Percentiles rank a stretch among this genome's conserved stretches.
Conservation (phyloP, 2,329 filamentous ascomycete species). For the Akanthomyces dipterigenus region DNA sequence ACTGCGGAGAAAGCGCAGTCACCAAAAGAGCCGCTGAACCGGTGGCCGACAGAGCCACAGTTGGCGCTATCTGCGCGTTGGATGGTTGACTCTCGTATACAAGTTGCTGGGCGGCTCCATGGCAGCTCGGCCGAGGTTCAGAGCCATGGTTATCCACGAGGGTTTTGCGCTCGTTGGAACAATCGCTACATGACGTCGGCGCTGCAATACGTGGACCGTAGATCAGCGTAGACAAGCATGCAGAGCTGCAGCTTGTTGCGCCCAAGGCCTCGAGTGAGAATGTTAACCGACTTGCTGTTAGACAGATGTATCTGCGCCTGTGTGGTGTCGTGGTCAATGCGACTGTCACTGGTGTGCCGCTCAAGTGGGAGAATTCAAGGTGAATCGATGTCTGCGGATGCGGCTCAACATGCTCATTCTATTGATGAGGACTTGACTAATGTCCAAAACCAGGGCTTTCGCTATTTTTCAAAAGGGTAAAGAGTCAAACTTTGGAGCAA, state of each 20-base stretch:
- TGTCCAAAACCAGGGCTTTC: conserved; percentile 1
- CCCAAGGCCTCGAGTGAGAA: neutral
- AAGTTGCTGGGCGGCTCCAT: neutral
- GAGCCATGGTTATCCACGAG: neutral
- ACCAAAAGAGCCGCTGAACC: neutral
- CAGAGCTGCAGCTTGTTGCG: conserved; percentile 6
- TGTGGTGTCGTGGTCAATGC: neutral
- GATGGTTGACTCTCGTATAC: neutral
- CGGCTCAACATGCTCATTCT: neutral
- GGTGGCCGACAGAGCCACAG: neutral
- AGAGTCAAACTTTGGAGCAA: neutral
- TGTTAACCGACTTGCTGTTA: neutral
- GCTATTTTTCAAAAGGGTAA: neutral
- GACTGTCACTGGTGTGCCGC: neutral
- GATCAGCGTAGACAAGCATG: neutral
- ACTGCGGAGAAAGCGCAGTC: neutral
- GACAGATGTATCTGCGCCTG: conserved; percentile 2
- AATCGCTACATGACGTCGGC: conserved; percentile 10
- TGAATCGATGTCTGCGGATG: neutral
- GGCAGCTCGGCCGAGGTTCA: neutral
- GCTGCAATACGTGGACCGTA: conserved; percentile 4
- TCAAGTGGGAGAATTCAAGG: neutral
- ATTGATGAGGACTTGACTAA: neutral
- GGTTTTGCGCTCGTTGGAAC: neutral
- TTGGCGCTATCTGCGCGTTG: neutral